Conservation (phyloP, 148 eudicot genomes). For the Rhododendron ferrugineum region DNA sequence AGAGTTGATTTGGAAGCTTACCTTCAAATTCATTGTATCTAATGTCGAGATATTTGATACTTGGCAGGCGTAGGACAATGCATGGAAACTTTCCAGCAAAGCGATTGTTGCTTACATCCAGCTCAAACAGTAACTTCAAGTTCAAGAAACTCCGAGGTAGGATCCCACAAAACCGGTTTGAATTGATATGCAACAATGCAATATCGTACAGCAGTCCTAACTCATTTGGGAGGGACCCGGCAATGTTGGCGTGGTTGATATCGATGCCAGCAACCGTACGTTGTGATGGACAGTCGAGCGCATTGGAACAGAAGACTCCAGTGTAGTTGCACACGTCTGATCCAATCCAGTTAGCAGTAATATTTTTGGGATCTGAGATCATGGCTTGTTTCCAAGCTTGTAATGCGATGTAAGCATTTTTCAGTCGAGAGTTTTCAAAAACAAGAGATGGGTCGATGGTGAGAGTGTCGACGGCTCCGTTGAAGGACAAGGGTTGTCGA, state of each 20-base stretch:
- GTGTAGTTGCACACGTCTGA: constrained; percentile 21
- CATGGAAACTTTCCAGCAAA: constrained; percentile 17
- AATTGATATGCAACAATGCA: constrained; percentile 17
- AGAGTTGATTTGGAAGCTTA: constrained; percentile 11
- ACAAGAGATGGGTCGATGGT: constrained; percentile 12
- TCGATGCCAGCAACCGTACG: constrained; percentile 14
- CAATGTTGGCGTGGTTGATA: constrained; percentile 11
- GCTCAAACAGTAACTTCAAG: constrained; percentile 16
- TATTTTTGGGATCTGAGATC: constrained; percentile 8
- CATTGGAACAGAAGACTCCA: constrained; percentile 10
- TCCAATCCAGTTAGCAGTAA: constrained; percentile 11
- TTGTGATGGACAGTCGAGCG: constrained; percentile 7
- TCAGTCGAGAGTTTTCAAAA: constrained; percentile 18
- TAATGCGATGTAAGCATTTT: constrained; percentile 18
- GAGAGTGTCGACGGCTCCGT: not conserved
- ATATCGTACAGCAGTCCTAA: constrained; percentile 19
- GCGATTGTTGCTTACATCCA: constrained; percentile 20
- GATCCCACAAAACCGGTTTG: constrained; percentile 17
- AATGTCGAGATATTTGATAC: constrained; percentile 13
- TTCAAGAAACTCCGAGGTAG: constrained; percentile 16
- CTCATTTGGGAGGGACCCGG: constrained; percentile 18
- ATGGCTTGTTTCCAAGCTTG: constrained; percentile 15
- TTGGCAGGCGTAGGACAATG: constrained; percentile 14
- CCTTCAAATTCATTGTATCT: constrained; percentile 24
- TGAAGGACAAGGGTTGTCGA: not conserved